These are phyloP conservation scores for Sequoiadendron giganteum DNA, from an alignment of 75 land plant genomes.

Conservation along the genomic window DNA sequence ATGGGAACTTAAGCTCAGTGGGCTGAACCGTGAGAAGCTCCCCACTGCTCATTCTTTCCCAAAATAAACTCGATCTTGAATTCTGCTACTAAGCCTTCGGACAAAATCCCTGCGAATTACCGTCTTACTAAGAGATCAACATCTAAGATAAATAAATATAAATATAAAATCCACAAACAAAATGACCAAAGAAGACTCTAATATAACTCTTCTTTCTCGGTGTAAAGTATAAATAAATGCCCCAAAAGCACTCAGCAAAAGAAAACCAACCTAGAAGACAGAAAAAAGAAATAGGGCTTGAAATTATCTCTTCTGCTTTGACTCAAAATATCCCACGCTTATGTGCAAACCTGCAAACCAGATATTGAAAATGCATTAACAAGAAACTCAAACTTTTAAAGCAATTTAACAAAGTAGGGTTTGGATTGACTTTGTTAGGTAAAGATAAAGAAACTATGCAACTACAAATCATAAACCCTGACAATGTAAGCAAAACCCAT, in stretches of 20 bases:
- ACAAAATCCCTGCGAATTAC: not conserved
- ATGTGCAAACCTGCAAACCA: not conserved
- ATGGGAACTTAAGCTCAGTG: conserved; percentile 74
- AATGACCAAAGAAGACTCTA: not conserved
- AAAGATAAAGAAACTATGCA: not conserved
- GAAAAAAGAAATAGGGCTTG: not conserved
- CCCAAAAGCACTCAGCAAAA: not conserved
- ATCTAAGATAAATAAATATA: not conserved
- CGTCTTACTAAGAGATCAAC: not conserved
- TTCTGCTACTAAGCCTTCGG: not conserved
- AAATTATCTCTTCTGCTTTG: not conserved
- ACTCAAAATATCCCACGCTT: not conserved
- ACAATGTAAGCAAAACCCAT: not conserved
- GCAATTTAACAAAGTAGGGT: not conserved
- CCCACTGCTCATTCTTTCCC: conserved; percentile 28
- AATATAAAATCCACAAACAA: not conserved
- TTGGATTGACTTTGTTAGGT: not conserved
- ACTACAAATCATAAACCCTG: not conserved
- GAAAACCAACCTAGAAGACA: not conserved
- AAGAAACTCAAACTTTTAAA: not conserved
- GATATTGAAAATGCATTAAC: not conserved
- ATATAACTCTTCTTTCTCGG: not conserved
- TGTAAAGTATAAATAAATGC: not conserved
- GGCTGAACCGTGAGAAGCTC: conserved; percentile 81
- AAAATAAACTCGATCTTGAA: not conserved